Percentiles rank a stretch among this genome's conserved stretches.
phyloP scores from a whole-genome alignment of 2,329 filamentous ascomycete genomes.

The Aspergillus novoparasiticus region DNA sequence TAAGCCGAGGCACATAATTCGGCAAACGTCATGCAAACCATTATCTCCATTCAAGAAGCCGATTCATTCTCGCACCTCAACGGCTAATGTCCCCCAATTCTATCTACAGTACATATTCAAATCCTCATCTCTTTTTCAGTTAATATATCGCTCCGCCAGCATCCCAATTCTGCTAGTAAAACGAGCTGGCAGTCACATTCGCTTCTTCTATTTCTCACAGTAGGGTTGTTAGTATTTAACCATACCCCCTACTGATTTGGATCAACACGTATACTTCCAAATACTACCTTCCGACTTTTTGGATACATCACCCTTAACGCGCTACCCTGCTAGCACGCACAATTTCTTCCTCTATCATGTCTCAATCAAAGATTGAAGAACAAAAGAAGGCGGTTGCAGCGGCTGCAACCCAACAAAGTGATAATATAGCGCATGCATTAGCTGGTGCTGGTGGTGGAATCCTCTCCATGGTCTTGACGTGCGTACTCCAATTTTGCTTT shows the following conservation, averaged over 20 bases:
- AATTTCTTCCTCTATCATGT: slow-evolving; percentile 33
- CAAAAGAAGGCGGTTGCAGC: slow-evolving; percentile 46
- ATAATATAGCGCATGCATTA: slow-evolving; percentile 95
- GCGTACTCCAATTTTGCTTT: slow-evolving; percentile 33
- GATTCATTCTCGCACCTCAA: slow-evolving; percentile 32
- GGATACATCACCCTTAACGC: background rate
- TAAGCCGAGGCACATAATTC: slow-evolving; percentile 39
- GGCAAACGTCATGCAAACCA: slow-evolving; percentile 41
- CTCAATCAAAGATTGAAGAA: slow-evolving; percentile 41
- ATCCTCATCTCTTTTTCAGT: background rate
- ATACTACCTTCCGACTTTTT: slow-evolving; percentile 4
- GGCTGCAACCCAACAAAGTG: slow-evolving; percentile 76
- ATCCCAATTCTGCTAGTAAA: background rate
- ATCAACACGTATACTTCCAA: background rate
- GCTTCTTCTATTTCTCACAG: background rate
- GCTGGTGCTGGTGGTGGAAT: slow-evolving; percentile 92
- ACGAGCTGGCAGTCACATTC: background rate
- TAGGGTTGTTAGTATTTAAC: background rate
- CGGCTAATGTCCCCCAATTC: background rate
- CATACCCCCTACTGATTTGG: background rate
- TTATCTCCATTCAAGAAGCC: slow-evolving; percentile 25
- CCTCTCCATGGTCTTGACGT: slow-evolving; percentile 94
- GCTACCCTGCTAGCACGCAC: background rate
- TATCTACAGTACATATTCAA: background rate
- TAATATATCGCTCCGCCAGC: background rate